Base-by-base conservation (phyloP, 495 filamentous ascomycete species). In the Aspergillus taichungensis region DNA sequence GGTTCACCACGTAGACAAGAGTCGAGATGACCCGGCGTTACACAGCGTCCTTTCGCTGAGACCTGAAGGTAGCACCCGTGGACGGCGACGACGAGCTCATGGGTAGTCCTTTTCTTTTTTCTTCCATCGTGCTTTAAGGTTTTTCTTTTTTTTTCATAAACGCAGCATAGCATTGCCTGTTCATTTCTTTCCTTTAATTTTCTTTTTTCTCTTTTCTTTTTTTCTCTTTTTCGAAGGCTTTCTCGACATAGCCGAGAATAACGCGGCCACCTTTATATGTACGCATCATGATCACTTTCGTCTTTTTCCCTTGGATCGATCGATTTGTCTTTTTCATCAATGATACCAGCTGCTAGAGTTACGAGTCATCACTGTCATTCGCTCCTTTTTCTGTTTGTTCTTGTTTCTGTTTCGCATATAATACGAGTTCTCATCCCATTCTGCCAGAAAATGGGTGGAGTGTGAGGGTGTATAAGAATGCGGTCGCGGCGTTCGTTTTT, bases 1-100 rank as follows among this genome's bases (percentile, higher is more conserved):
- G 35, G 87, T 88, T 31, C 90, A 95, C 50, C 91, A 95, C 53
- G 65, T 80, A 33, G 89, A 95, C 54, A 94, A 88, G 60, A 80
- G 82, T 61, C 85, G 84, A 63, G 87, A 94, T 49, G 91, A 95
- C 52, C 80, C 87, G 0, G 58, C 66, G 35, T 68, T 96, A 40
- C 77, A 89, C 24, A 81, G 88, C 32, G 88, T 94, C 6, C 77
- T 94, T 30, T 74, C 84, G 6, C 89, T 94, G 57, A 72, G 90
- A 12, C 82, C 85, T 1, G 84, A 94, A 56, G 92, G 91, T 34
- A 88, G 87, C 31, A 85, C 78, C 52, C 76, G 88, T 53, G 87
- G 89, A 13, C 76, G 92, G 54, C 76, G 92, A 53, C 80, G 89
- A 58, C 76, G 89, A 27, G 55, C 61, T 14, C 64, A 68, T 45